These are phyloP conservation scores for Astrothelium subdiscretum DNA, from an alignment of 495 filamentous ascomycete species.

Conservation along the genomic window DNA sequence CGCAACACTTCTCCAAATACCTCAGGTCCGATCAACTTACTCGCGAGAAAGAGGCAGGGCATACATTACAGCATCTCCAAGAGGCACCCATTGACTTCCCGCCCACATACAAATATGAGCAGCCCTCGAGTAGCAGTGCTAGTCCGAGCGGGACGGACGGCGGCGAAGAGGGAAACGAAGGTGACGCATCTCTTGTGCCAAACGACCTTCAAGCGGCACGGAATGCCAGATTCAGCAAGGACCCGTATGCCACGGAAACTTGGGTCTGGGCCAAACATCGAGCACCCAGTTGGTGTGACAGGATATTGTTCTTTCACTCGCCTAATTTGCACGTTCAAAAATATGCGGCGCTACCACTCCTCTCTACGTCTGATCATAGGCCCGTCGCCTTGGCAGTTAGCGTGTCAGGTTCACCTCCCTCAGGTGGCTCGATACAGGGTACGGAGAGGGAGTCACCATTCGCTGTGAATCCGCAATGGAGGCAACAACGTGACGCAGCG, in stretches of 20 bases:
- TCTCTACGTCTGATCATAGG: conserved; percentile 73
- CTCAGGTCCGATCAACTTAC: conserved; percentile 65
- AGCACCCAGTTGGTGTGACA: conserved; percentile 91
- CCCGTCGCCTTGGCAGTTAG: conserved; percentile 58
- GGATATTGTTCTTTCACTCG: conserved; percentile 57
- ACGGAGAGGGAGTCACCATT: conserved; percentile 37
- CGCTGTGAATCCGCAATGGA: conserved; percentile 42
- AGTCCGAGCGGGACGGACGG: conserved; percentile 26
- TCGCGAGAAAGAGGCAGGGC: conserved; percentile 49
- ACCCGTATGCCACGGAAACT: conserved; percentile 23
- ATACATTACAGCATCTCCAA: conserved; percentile 60
- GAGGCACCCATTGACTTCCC: conserved; percentile 72
- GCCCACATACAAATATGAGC: conserved; percentile 79
- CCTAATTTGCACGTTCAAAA: conserved; percentile 29
- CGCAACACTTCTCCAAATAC: conserved; percentile 48
- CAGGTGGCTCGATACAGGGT: conserved; percentile 21
- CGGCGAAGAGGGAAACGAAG: conserved; percentile 20
- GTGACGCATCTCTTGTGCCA: conserved; percentile 9
- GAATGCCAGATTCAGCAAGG: not conserved
- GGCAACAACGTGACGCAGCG: conserved; percentile 35
- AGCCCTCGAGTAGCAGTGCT: conserved; percentile 18
- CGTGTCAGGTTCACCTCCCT: conserved; percentile 36
- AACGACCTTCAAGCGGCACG: not conserved
- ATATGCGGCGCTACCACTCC: conserved; percentile 65
- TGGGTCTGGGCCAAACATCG: conserved; percentile 72